phyloP scores from a whole-genome alignment of 805 yeast genomes.

The Kodamaea sagamina region DNA sequence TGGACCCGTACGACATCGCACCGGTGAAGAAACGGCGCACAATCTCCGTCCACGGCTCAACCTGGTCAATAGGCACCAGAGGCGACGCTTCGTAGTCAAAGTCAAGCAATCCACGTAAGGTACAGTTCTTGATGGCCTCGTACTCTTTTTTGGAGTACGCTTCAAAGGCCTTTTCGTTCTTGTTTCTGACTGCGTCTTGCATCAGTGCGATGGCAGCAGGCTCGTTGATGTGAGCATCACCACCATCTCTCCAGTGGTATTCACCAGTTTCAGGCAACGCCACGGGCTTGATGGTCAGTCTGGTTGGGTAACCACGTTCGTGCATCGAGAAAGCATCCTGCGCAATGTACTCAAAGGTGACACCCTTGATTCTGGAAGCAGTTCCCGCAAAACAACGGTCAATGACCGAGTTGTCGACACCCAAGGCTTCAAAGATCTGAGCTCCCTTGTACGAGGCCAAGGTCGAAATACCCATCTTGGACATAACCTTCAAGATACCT shows the following conservation, averaged over 20 bases:
- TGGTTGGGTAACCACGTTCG: conserved; percentile 84
- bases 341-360: conserved; percentile 92
- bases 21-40: conserved; percentile 98
- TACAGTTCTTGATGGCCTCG: conserved; percentile 90
- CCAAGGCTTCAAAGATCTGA: conserved; percentile 95
- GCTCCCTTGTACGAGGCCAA: conserved; percentile 99
- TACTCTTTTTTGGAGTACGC: conserved; percentile 86
- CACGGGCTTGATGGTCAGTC: conserved; percentile 67
- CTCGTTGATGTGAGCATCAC: conserved; percentile 91
- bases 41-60: conserved; percentile 99
- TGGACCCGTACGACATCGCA: conserved; percentile 99
- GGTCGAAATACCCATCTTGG: conserved; percentile 99
- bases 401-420: conserved; percentile 92
- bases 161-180: conserved; percentile 90
- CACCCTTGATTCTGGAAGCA: conserved; percentile 94
- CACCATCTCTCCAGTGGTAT: conserved; percentile 98
- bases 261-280: conserved; percentile 94
- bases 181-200: conserved; percentile 98
- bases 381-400: conserved; percentile 97
- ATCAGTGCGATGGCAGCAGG: conserved; percentile 93
- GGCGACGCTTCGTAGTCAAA: conserved; percentile 73
- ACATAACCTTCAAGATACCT: conserved; percentile 95
- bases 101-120: conserved; percentile 90
- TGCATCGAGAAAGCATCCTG: conserved; percentile 95
- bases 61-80: conserved; percentile 93